Conservation (phyloP, 1,284 basidiomycete genomes). For the Microbotryum silenes-acaulis region DNA sequence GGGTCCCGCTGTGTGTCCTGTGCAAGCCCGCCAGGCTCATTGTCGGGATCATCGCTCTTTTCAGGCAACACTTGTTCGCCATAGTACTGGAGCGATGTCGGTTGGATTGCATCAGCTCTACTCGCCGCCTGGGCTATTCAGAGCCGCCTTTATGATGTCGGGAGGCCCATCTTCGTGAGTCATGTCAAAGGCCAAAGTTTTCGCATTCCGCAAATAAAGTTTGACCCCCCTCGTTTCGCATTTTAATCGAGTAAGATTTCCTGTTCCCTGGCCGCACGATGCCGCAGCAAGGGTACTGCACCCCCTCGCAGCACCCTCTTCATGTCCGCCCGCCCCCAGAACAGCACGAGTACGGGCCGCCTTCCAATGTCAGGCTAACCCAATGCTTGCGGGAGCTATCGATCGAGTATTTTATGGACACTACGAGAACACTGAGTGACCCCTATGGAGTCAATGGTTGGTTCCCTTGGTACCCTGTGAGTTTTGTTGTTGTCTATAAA, state of each 20-base stretch:
- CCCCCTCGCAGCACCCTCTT: constrained; percentile 21
- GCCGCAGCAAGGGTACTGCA: constrained; percentile 23
- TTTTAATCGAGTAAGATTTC: constrained; percentile 15
- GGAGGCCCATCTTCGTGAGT: constrained; percentile 28
- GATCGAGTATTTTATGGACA: constrained; percentile 8
- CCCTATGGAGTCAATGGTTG: constrained; percentile 14
- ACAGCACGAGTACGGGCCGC: constrained; percentile 16
- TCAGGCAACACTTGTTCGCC: constrained; percentile 23
- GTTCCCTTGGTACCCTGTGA: constrained; percentile 28
- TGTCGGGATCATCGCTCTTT: not conserved
- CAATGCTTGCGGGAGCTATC: constrained; percentile 12
- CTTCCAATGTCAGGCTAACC: constrained; percentile 19
- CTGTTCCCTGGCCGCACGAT: constrained; percentile 31
- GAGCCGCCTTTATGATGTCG: constrained; percentile 31
- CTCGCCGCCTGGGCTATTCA: constrained; percentile 15
- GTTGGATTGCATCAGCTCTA: constrained; percentile 30
- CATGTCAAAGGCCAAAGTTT: no score
- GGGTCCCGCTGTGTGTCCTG: not conserved
- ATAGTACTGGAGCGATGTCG: constrained; percentile 28
- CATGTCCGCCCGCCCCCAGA: constrained; percentile 26
- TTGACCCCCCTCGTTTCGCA: not conserved
- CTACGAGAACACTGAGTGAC: constrained; percentile 10
- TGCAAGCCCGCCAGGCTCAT: not conserved
- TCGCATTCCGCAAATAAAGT: not conserved
- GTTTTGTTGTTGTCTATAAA: no score